A percentile compares a stretch with the other conserved stretches of the same genome.
phyloP scores from a whole-genome alignment of 129 eudicot species.

The Pseudognaphalium luteoalbum region DNA sequence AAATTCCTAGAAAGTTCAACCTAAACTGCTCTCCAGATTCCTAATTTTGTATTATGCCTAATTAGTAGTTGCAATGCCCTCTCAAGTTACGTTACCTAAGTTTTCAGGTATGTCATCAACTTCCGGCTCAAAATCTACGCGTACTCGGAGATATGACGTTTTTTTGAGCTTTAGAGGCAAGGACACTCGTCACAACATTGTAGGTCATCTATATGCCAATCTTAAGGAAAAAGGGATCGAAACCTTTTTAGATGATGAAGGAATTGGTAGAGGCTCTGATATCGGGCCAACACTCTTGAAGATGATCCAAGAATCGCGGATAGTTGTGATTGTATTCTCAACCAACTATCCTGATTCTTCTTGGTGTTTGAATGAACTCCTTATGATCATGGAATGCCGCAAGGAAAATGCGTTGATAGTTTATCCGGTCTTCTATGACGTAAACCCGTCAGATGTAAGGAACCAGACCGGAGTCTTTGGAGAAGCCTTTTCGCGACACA shows the following conservation, averaged over 20 bases:
- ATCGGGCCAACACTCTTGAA: neutral
- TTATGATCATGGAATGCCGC: slow-evolving; percentile 14
- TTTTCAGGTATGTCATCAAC: neutral
- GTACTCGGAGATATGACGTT: slow-evolving; percentile 7
- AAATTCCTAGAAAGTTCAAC: neutral
- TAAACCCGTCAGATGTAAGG: slow-evolving; percentile 19
- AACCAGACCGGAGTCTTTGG: slow-evolving; percentile 16
- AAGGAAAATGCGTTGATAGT: neutral
- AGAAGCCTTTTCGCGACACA: neutral
- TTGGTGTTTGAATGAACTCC: slow-evolving; percentile 19
- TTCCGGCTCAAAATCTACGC: neutral
- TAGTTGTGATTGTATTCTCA: slow-evolving; percentile 11
- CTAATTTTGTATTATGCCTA: neutral
- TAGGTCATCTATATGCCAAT: neutral
- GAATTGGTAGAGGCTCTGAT: slow-evolving; percentile 1
- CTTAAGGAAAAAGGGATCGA: neutral
- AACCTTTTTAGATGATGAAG: slow-evolving; percentile 10
- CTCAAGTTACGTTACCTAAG: neutral
- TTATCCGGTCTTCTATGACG: slow-evolving; percentile 13
- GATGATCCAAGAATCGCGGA: neutral
- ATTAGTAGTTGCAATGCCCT: neutral
- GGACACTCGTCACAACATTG: neutral
- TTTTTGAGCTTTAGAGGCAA: slow-evolving; percentile 12
- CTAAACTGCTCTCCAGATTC: neutral
- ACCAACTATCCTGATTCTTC: slow-evolving; percentile 2